Conservation (phyloP, 2,329 filamentous ascomycete species). For the Hypoxylon sp. region DNA sequence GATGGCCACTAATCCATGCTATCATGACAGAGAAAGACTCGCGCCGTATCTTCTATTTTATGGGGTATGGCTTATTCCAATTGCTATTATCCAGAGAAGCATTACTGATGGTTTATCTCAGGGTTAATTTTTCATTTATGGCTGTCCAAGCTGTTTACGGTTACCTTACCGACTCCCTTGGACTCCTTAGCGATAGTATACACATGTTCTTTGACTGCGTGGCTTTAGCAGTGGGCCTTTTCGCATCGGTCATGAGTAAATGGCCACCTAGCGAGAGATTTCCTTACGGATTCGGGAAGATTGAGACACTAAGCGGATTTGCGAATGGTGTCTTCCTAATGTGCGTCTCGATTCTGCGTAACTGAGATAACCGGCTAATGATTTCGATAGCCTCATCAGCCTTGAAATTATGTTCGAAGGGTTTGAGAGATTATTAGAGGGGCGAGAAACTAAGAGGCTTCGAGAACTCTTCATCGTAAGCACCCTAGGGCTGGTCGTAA, state of each 20-base stretch:
- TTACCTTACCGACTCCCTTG: conserved; percentile 91
- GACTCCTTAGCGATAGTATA: conserved; percentile 96
- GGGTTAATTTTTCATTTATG: conserved; percentile 96
- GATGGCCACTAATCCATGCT: conserved; percentile 84
- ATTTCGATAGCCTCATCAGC: conserved; percentile 80
- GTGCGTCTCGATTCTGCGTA: conserved; percentile 62
- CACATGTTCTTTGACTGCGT: conserved; percentile 99
- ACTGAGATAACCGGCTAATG: conserved; percentile 11
- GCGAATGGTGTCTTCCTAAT: conserved; percentile 96
- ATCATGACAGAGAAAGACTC: conserved; percentile 94
- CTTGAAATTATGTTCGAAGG: conserved; percentile 97
- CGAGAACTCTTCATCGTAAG: conserved; percentile 92
- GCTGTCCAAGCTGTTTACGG: conserved; percentile 94
- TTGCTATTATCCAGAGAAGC: conserved; percentile 16
- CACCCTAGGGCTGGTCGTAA: conserved; percentile 86
- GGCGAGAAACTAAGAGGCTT: conserved; percentile 85
- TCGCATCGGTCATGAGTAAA: conserved; percentile 95
- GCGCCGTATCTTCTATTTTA: conserved; percentile 96
- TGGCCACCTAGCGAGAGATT: conserved; percentile 92
- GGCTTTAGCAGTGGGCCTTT: conserved; percentile 88
- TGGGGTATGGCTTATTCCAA: conserved; percentile 72
- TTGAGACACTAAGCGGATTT: conserved; percentile 95
- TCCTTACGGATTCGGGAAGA: conserved; percentile 96
- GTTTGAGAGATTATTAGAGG: conserved; percentile 87
- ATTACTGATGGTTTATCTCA: conserved; percentile 56